Evolutionary conservation across 352 stramenopile species (phyloP), one percentile per base, ranked within the genome.

Genomic region (Globisporangium splendens): DNA sequence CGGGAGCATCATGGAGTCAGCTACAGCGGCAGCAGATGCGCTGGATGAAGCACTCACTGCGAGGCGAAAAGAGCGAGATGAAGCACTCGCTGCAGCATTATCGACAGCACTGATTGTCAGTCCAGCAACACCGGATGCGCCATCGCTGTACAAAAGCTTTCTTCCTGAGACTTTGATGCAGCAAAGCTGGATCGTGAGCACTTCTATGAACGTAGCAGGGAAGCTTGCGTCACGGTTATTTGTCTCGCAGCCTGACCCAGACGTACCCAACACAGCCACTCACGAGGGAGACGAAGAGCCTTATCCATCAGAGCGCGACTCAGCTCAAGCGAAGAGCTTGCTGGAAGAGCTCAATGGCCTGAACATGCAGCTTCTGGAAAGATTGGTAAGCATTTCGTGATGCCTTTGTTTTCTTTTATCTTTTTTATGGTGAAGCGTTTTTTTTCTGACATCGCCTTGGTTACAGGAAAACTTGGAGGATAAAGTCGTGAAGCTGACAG

Each of bases 301-400:
- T 1, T 20, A 55, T 28, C 44, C 46, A 17, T 43, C 11, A 22
- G 62, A 77, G 43, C 63, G 46, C 13, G 73, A 74, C 28, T 52
- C 51, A 20, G 54, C 63, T 10, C 75, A 91, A 35, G 75, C 75
- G n/a, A 86, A 81, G 24, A 93, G 81, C 49, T 70, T 93, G 46
- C 61, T 93, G 24, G 79, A 93, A 56, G 83, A 93, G 52, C 71
- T 93, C 10, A 93, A 93, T 61, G 79, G 79, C 0, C 75, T 93
- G 15, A 93, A 93, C 38, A 91, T 93, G 83, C 75, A 89, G 68
- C 62, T 93, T 0, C 78, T 93, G 56, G 78, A 90, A 55, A 76
- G 83, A 31, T 68, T 93, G 75, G 83, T 93, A 69, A 15, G 67
- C 63, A 17, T 11, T 8, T 39, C 28, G 28, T 35, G 28, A 35